Conservation (phyloP, 2,329 filamentous ascomycete genomes). For the Fusarium odoratissimum region DNA sequence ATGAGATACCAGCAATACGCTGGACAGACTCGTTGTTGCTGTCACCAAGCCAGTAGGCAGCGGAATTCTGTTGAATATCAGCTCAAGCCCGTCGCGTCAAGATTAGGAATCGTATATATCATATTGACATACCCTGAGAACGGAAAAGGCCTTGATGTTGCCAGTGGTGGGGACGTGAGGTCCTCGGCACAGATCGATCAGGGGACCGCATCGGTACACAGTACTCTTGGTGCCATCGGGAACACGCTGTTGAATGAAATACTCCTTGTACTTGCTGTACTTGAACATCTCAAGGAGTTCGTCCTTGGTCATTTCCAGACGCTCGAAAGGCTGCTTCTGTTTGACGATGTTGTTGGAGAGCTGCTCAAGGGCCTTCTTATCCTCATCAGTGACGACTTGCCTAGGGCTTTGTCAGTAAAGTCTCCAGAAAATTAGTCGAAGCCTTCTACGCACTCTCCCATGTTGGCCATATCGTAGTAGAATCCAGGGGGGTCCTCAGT, state of each 20-base stretch:
- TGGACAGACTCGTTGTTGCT: constrained; percentile 94
- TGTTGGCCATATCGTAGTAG: constrained; percentile 93
- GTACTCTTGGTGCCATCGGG: constrained; percentile 90
- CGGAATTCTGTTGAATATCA: constrained; percentile 67
- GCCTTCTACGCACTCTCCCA: constrained; percentile 50
- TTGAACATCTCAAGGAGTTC: constrained; percentile 94
- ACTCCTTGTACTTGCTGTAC: constrained; percentile 98
- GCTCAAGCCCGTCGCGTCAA: background rate
- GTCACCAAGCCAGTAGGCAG: constrained; percentile 93
- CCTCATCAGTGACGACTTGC: constrained; percentile 76
- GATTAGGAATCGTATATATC: background rate
- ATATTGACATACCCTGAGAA: constrained; percentile 74
- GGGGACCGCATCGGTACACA: constrained; percentile 91
- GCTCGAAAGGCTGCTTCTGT: constrained; percentile 95
- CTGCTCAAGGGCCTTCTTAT: constrained; percentile 87
- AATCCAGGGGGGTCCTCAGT: constrained; percentile 82
- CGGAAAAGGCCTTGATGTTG: constrained; percentile 92
- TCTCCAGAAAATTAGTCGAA: background rate
- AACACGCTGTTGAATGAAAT: constrained; percentile 82
- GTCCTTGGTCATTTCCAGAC: constrained; percentile 88
- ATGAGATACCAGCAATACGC: constrained; percentile 95
- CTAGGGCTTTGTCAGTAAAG: constrained; percentile 61
- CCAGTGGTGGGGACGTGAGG: constrained; percentile 93
- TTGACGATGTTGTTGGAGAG: constrained; percentile 88
- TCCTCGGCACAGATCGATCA: constrained; percentile 95